Evolutionary conservation across 1,139 yeast species (phyloP), one percentile per base, ranked within the genome.

Genomic region (Casaregolazyma suthepensis): DNA sequence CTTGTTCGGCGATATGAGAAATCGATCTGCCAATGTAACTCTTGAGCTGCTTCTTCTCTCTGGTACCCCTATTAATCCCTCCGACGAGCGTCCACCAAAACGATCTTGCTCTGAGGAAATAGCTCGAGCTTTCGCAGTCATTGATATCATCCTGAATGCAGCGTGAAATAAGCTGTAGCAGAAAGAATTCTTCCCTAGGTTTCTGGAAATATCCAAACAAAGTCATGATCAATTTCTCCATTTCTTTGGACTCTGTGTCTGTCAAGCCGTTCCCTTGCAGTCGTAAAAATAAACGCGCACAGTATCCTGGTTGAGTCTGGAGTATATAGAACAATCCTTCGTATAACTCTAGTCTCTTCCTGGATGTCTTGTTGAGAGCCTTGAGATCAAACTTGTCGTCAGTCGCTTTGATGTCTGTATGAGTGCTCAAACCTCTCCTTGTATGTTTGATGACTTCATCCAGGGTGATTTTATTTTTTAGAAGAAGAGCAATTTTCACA

Each of bases 301-400:
- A 77, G 65, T 93, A 93, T 0, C 69, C 69, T 0, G 96, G 90
- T 63, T 87, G 89, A 0, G 96, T 87, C 66, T 94, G 99, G 43
- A 94, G 70, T 46, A 91, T 73, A 63, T 85, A 93, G 62, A 93
- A 85, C 54, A 93, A 67, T 7, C 87, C 85, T 62, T 87, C 96
- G 67, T 86, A 87, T 1, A 81, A 67, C 57, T 83, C 88, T 22
- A 82, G 70, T 5, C 76, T 65, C 19, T 70, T 65, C 17, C 77
- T 64, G 7, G 76, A 69, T 0, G 73, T 53, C 59, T 73, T 75
- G 59, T 71, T 74, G 29, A 75, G 65, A 0, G 74, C 70, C 55
- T 69, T 71, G 48, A 73, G 62, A 54, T 74, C 75, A 58, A 73
- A 70, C 45, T 67, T 62, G 52, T 71, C 72, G 17, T 58, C 64